These are phyloP conservation scores for Apiotrichum siamense DNA, from an alignment of 1,284 basidiomycete genomes.

Conservation along the genomic window DNA sequence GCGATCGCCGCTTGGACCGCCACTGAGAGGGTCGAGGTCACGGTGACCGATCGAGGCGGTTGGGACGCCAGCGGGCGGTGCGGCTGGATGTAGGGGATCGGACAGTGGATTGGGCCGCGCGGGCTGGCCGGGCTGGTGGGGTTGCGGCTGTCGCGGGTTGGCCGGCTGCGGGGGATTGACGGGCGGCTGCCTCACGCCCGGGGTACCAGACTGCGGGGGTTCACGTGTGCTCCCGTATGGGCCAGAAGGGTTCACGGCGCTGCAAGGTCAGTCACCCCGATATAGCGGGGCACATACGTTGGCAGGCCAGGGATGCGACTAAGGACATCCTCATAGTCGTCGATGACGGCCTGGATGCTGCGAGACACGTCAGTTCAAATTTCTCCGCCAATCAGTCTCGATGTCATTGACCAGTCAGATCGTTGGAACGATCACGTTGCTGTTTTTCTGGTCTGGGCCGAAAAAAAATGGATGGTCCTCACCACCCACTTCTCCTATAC, in stretches of 20 bases:
- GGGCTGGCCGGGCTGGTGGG: conserved; percentile 8
- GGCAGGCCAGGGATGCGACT: conserved; percentile 46
- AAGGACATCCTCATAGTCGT: conserved; percentile 45
- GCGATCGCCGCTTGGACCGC: conserved; percentile 14
- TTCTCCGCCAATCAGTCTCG: not conserved
- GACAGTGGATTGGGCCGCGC: conserved; percentile 24
- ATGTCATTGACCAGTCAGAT: not conserved
- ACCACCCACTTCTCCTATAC: no score
- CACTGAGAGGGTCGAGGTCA: conserved; percentile 51
- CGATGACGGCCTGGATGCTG: conserved; percentile 45
- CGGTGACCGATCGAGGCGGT: conserved; percentile 49
- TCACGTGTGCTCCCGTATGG: not conserved
- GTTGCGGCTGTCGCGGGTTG: not conserved
- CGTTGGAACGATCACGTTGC: no score
- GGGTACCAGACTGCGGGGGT: conserved; percentile 21
- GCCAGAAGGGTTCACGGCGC: not conserved
- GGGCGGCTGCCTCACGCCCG: no score
- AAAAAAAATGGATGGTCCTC: no score
- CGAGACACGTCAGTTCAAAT: conserved; percentile 1
- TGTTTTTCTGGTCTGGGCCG: no score
- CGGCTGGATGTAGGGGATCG: conserved; percentile 15
- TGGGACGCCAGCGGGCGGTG: conserved; percentile 21
- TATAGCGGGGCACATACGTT: conserved; percentile 4
- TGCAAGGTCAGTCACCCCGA: conserved; percentile 4
- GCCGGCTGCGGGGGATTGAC: conserved; percentile 10